phyloP scores from a whole-genome alignment of 768 basidiomycete species.

The Boletus sp. region DNA sequence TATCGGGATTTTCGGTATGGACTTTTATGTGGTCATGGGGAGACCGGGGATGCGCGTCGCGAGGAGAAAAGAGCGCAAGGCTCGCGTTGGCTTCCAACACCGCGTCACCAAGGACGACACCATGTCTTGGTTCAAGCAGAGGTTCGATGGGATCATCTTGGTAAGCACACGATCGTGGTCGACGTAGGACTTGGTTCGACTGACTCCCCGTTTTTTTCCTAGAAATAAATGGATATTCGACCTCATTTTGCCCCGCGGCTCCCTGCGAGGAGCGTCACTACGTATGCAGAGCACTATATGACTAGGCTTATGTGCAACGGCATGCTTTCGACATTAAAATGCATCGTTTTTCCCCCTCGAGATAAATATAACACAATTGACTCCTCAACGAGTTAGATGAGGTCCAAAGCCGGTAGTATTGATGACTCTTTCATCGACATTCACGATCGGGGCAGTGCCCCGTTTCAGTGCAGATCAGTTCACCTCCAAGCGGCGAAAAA shows the following conservation, averaged over 20 bases:
- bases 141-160: constrained; percentile 97
- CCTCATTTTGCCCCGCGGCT: neutral
- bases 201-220: neutral
- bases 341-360: constrained; percentile 4
- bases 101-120: constrained; percentile 95
- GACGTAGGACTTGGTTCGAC: neutral
- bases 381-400: neutral
- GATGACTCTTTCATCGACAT: neutral
- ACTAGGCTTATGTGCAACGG: constrained; percentile 25
- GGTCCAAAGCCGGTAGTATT: neutral
- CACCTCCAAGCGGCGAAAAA: neutral
- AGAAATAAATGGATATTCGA: constrained; percentile 28
- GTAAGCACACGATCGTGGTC: constrained; percentile 44
- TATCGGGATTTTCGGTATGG: constrained; percentile 99
- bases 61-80: constrained; percentile 84
- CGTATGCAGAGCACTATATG: constrained; percentile 28
- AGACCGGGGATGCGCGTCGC: constrained; percentile 92
- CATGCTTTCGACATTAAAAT: constrained; percentile 27
- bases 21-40: constrained; percentile 98
- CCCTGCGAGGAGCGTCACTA: constrained; percentile 3
- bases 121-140: constrained; percentile 98
- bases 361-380: neutral
- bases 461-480: neutral
- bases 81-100: constrained; percentile 84
- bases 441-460: neutral